Conservation (phyloP, 73 alveolate species). For the Symbiodinium natans region DNA sequence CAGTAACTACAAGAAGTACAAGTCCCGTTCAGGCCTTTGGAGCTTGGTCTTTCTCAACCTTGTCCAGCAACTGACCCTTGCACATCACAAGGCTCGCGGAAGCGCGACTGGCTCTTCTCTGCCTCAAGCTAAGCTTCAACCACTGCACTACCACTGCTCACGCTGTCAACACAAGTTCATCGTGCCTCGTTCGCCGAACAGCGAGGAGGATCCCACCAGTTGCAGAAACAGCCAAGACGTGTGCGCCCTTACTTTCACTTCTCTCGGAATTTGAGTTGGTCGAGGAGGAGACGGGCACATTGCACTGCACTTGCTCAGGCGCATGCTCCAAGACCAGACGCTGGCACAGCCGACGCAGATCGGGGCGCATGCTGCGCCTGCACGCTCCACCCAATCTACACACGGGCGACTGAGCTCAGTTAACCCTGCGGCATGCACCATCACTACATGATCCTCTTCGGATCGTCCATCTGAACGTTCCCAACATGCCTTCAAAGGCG, state of each 20-base stretch:
- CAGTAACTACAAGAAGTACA: no score
- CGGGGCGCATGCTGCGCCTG: neutral
- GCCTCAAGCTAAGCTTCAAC: neutral
- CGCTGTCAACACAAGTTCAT: neutral
- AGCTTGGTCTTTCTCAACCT: slow-evolving; percentile 19
- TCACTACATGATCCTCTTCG: neutral
- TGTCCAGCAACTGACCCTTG: slow-evolving; percentile 78
- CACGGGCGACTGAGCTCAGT: neutral
- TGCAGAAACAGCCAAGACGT: slow-evolving; percentile 8
- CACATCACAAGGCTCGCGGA: neutral
- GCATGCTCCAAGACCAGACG: neutral
- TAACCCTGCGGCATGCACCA: no score
- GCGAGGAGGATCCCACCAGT: slow-evolving; percentile 4
- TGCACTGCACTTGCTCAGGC: neutral
- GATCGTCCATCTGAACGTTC: neutral
- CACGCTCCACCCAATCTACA: neutral
- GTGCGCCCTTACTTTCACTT: neutral
- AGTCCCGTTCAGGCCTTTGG: neutral
- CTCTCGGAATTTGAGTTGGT: neutral
- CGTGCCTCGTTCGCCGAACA: neutral
- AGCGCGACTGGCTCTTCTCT: neutral
- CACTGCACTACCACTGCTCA: neutral
- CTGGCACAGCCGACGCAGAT: neutral
- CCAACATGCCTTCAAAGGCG: neutral
- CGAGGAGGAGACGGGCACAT: neutral